Conservation (phyloP, 441 rosid species). For the Euphorbia schlechtendalii region DNA sequence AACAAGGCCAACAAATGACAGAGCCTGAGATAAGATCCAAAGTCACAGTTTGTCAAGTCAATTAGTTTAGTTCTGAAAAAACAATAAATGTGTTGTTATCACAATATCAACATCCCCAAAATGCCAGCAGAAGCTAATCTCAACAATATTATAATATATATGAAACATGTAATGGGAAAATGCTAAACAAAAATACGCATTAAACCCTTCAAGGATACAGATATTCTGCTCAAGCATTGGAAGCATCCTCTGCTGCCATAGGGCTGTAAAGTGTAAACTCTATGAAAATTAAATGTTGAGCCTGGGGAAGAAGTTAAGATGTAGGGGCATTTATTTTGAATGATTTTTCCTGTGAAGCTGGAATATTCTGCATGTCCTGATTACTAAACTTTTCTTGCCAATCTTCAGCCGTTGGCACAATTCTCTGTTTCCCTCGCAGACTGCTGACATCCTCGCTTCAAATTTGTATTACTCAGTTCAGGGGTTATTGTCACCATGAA, state of each 20-base stretch:
- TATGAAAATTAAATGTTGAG: slow-evolving; percentile 39
- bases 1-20: background rate
- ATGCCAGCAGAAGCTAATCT: background rate
- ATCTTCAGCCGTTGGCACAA: slow-evolving; percentile 31
- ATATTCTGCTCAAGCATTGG: slow-evolving; percentile 32
- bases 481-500: too few relatives aligned
- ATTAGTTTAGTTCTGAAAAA: background rate
- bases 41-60: background rate
- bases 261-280: slow-evolving; percentile 31
- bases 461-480: slow-evolving; percentile 16
- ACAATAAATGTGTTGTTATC: background rate
- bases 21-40: background rate
- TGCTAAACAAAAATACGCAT: background rate
- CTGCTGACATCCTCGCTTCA: slow-evolving; percentile 23
- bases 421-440: slow-evolving; percentile 20
- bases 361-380: slow-evolving; percentile 27
- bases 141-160: background rate
- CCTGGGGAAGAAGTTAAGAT: slow-evolving; percentile 36
- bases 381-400: slow-evolving; percentile 28
- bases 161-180: background rate
- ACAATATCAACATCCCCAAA: background rate
- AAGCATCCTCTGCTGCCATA: slow-evolving; percentile 28
- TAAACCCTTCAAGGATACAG: slow-evolving; percentile 44
- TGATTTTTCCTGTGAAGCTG: slow-evolving; percentile 38
- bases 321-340: slow-evolving; percentile 40